Evolutionary conservation across 1,284 basidiomycete genomes (phyloP).

Genomic region (Trichosporon ovoides): DNA sequence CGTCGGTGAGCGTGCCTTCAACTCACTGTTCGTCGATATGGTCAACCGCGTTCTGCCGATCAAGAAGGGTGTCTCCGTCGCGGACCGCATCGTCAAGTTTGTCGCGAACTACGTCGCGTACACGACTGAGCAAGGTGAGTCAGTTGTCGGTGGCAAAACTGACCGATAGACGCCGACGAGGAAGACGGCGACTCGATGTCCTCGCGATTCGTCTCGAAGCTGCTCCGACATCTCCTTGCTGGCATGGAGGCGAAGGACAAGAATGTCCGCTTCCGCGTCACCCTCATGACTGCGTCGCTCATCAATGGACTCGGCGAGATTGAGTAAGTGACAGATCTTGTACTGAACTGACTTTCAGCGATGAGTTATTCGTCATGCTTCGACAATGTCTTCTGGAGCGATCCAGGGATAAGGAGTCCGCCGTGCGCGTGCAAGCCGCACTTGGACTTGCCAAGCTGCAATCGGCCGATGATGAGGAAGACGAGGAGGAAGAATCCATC

Average conservation of each 20-base stretch:
- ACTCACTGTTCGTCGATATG: conserved; percentile 66
- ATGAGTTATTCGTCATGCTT: conserved; percentile 70
- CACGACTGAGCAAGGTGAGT: conserved; percentile 68
- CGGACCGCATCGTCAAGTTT: conserved; percentile 80
- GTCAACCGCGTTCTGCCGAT: conserved; percentile 65
- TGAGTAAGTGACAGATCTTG: conserved; percentile 57
- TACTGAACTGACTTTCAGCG: conserved; percentile 52
- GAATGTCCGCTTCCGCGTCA: conserved; percentile 71
- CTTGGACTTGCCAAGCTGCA: conserved; percentile 79
- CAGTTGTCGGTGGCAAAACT: conserved; percentile 16
- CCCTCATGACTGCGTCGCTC: conserved; percentile 73
- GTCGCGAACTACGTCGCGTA: conserved; percentile 75
- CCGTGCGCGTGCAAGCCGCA: conserved; percentile 77
- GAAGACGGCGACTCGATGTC: conserved; percentile 67
- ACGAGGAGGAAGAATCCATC: conserved; percentile 63
- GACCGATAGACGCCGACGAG: conserved; percentile 51
- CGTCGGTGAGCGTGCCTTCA: conserved; percentile 75
- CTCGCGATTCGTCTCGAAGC: conserved; percentile 65
- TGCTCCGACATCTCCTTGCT: conserved; percentile 72
- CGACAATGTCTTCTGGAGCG: conserved; percentile 68
- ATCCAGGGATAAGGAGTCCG: conserved; percentile 75
- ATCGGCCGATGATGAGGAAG: conserved; percentile 66
- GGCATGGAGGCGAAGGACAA: conserved; percentile 90
- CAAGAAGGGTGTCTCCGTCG: conserved; percentile 76
- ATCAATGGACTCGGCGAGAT: conserved; percentile 74